phyloP scores from a whole-genome alignment of 1,284 basidiomycete genomes.

The Ustilago nuda region DNA sequence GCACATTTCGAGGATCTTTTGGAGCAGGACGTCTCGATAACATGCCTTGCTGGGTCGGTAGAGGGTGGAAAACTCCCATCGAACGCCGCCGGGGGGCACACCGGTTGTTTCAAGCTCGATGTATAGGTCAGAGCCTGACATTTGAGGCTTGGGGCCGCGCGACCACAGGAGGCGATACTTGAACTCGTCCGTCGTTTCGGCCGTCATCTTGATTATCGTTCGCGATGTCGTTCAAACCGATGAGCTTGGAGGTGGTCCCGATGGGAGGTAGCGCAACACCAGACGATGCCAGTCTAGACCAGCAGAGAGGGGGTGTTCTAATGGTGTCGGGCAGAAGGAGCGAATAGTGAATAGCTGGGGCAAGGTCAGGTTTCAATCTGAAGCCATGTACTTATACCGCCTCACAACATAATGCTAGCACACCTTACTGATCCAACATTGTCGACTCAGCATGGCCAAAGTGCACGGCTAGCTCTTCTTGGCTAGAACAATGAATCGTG shows the following conservation, averaged over 20 bases:
- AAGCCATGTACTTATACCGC: background rate
- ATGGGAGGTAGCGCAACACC: background rate
- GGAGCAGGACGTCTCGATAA: constrained; percentile 31
- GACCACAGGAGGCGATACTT: constrained; percentile 24
- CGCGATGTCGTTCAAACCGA: background rate
- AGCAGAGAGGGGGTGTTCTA: background rate
- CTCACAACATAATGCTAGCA: background rate
- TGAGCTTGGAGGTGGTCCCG: too few species aligned
- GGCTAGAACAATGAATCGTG: background rate
- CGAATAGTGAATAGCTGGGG: background rate
- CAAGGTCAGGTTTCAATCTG: background rate
- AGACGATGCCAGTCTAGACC: background rate
- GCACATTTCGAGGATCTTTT: constrained; percentile 43
- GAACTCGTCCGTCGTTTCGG: constrained; percentile 6
- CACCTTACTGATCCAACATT: background rate
- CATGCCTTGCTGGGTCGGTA: constrained; percentile 25
- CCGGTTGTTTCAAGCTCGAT: constrained; percentile 23
- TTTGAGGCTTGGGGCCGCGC: constrained; percentile 8
- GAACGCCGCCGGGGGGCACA: constrained; percentile 29
- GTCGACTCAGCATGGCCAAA: background rate
- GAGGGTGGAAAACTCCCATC: constrained; percentile 28
- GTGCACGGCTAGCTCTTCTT: background rate
- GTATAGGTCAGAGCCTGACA: constrained; percentile 22
- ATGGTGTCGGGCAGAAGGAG: background rate
- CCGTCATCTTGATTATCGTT: background rate